A percentile compares a stretch with the other conserved stretches of the same genome.
Conservation (phyloP, 495 filamentous ascomycete species). For the Chaetomidium leptoderma region DNA sequence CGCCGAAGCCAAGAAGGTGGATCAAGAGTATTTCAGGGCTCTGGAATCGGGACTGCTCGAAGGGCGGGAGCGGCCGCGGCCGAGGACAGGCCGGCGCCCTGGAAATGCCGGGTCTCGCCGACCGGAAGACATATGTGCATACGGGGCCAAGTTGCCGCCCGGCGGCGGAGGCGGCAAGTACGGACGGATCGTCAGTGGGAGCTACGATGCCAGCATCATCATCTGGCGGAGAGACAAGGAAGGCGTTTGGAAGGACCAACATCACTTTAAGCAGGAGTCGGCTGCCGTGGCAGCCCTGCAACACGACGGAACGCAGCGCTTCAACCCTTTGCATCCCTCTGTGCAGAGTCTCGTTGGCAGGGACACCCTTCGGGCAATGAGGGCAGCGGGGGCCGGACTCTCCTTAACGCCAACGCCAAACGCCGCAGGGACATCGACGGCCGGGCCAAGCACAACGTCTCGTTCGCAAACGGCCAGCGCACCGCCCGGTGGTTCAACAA, state of each 20-base stretch:
- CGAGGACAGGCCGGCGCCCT: constrained; percentile 40
- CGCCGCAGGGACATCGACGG: neutral
- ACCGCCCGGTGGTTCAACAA: constrained; percentile 1
- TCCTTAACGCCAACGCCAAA: neutral
- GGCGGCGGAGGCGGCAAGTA: constrained; percentile 83
- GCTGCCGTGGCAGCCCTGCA: constrained; percentile 42
- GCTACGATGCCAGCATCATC: constrained; percentile 91
- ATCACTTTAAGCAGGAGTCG: constrained; percentile 66
- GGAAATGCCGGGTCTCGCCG: constrained; percentile 73
- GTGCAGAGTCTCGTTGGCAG: constrained; percentile 12
- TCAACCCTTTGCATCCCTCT: constrained; percentile 22
- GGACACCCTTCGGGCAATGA: neutral
- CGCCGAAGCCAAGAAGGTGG: constrained; percentile 66
- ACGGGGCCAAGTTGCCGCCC: constrained; percentile 79
- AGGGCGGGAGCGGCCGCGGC: constrained; percentile 22
- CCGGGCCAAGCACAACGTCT: neutral
- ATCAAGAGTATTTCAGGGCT: constrained; percentile 67
- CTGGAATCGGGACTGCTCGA: constrained; percentile 55
- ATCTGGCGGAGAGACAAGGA: constrained; percentile 85
- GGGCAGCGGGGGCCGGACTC: neutral
- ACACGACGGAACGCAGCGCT: constrained; percentile 12
- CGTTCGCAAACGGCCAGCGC: constrained; percentile 10
- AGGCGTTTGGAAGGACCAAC: constrained; percentile 71
- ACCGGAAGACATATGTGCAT: constrained; percentile 69
- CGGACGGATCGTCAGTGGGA: constrained; percentile 87